Conservation (phyloP, 1,139 yeast species). For the Saccharomycopsis hybrid region DNA sequence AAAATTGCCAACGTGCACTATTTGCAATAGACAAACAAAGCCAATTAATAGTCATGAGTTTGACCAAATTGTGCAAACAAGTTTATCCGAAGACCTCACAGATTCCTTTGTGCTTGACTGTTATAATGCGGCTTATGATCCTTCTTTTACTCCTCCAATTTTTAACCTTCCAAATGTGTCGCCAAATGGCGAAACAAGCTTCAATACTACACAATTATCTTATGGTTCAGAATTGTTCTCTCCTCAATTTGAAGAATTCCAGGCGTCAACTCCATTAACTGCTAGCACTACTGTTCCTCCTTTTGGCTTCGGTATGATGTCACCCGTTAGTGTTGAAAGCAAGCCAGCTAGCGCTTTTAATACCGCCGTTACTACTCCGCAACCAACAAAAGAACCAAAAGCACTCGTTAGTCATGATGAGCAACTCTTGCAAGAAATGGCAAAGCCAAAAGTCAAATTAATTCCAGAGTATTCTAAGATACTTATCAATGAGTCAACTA, state of each 20-base stretch:
- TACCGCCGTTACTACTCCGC: neutral
- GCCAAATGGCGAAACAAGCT: neutral
- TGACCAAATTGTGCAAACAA: neutral
- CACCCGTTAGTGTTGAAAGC: too few relatives aligned
- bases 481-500: conserved; percentile 5
- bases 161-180: neutral
- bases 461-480: conserved; percentile 14
- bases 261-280: too few relatives aligned
- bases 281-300: too few relatives aligned
- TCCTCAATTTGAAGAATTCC: too few relatives aligned
- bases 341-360: too few relatives aligned
- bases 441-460: conserved; percentile 11
- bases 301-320: too few relatives aligned
- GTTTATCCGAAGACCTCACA: too few relatives aligned
- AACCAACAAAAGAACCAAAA: conserved; percentile 5
- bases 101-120: too few relatives aligned
- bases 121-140: too few relatives aligned
- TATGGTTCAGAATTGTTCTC: too few relatives aligned
- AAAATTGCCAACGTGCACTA: conserved; percentile 12
- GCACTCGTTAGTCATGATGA: conserved; percentile 11
- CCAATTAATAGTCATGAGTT: conserved; percentile 14
- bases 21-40: conserved; percentile 13
- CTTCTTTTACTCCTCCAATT: neutral
- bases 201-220: neutral
- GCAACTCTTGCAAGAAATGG: conserved; percentile 11